A percentile compares a stretch with the other conserved stretches of the same genome.
These are phyloP conservation scores for Clonostachys chloroleuca DNA, from an alignment of 2,329 filamentous ascomycete genomes.

Conservation along the genomic window DNA sequence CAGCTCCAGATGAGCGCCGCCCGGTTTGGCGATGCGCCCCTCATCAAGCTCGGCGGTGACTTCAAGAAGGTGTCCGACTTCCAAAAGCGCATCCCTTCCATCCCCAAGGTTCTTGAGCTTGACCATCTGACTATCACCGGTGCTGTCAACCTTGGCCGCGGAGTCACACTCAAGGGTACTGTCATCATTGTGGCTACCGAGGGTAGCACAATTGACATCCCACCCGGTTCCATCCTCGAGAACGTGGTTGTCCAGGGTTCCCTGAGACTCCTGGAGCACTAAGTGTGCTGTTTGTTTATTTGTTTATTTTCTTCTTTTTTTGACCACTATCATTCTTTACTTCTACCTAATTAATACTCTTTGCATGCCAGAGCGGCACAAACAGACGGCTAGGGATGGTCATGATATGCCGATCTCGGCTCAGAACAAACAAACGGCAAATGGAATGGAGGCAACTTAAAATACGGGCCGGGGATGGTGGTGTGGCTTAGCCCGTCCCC, in stretches of 20 bases:
- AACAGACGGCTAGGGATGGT: too few species aligned
- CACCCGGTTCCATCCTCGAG: conserved; percentile 93
- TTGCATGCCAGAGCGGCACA: too few species aligned
- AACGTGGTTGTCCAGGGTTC: conserved; percentile 99
- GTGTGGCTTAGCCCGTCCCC: too few species aligned
- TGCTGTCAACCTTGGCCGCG: conserved; percentile 92
- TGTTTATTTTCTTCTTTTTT: background rate
- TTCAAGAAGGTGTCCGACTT: conserved; percentile 99
- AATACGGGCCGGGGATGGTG: too few species aligned
- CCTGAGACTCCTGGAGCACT: conserved; percentile 69
- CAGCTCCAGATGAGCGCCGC: conserved; percentile 95
- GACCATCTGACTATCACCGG: conserved; percentile 97
- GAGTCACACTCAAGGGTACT: conserved; percentile 94
- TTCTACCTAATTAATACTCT: too few species aligned
- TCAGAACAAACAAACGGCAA: too few species aligned
- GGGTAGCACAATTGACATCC: conserved; percentile 96
- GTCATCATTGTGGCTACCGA: conserved; percentile 99
- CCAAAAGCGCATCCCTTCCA: conserved; percentile 81
- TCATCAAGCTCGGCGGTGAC: conserved; percentile 98
- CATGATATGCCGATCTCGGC: too few species aligned
- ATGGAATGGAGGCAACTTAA: too few species aligned
- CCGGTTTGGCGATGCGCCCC: conserved; percentile 91
- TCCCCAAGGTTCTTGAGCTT: conserved; percentile 86
- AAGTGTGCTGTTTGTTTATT: conserved; percentile 13
- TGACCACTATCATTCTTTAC: too few species aligned